Conservation (phyloP, 805 yeast species). For the Kazachstania bromeliacearum region DNA sequence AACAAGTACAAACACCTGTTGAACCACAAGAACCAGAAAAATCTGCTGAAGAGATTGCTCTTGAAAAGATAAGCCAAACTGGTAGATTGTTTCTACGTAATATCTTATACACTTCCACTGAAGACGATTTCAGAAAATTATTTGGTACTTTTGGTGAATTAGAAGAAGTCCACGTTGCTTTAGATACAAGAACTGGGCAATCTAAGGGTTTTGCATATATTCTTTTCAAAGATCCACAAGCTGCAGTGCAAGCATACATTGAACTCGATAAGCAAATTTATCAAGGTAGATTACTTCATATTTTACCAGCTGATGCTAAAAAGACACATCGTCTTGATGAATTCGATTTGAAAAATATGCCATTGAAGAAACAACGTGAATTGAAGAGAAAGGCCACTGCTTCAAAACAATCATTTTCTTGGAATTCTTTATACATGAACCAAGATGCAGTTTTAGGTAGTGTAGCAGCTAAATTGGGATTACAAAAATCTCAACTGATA, state of each 20-base stretch:
- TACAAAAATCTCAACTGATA: conserved; percentile 70
- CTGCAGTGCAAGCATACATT: conserved; percentile 68
- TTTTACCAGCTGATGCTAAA: conserved; percentile 75
- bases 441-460: conserved; percentile 86
- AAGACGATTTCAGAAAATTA: conserved; percentile 60
- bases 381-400: conserved; percentile 79
- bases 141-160: conserved; percentile 62
- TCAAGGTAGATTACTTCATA: conserved; percentile 89
- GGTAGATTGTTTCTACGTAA: conserved; percentile 86
- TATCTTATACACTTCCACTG: conserved; percentile 68
- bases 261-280: conserved; percentile 78
- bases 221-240: conserved; percentile 53
- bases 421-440: conserved; percentile 91
- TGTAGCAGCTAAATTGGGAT: conserved; percentile 76
- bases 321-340: conserved; percentile 81
- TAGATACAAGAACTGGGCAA: conserved; percentile 81
- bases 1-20: too few species aligned
- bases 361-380: conserved; percentile 84
- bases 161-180: conserved; percentile 86
- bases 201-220: conserved; percentile 91
- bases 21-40: conserved; percentile 24
- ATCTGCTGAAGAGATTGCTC: conserved; percentile 36
- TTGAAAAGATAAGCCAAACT: conserved; percentile 48
- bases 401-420: conserved; percentile 74
- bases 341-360: conserved; percentile 81